Evolutionary conservation across 2,329 filamentous ascomycete species (phyloP), one percentile per base, ranked within the genome.

Genomic region (Colletotrichum sp.): DNA sequence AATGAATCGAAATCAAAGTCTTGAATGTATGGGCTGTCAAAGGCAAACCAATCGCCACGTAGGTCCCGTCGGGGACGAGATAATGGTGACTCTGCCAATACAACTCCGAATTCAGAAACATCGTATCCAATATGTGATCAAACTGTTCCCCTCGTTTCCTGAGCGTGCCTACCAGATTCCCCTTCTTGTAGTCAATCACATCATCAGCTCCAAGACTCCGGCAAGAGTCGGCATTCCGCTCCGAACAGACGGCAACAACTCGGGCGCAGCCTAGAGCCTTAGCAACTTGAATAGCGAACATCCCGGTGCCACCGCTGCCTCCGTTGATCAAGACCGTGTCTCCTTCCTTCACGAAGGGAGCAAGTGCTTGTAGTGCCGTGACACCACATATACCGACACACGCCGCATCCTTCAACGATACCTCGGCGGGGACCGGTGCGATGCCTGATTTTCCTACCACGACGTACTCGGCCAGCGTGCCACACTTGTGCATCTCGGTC

Each of bases 1-100:
- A 12, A 2, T 81, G 68, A 18, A 80, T 81, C 55, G 68, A 57
- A 0, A 79, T 64, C 3, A 84, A 66, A 24, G 79, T 81, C 12
- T 76, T 30, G 1, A 80, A 66, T 32, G 78, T 81, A 30, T 76
- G 76, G 2, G 78, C 48, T 5, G 81, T 80, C 12, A 84, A 75
- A n/a, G 82, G 81, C 3, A 86, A 85, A 4, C 89, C 89, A 28
- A 92, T 86, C 64, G 88, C 86, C 4, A 90, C 84, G 78, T 88
- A 93, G 21, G 83, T 86, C 10, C 87, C 90, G 1, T 81, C 81
- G 0, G 86, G 83, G 4, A 85, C 83, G 21, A 93, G 83, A 77
- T 89, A 93, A 14, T 86, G 78, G 72, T 90, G 85, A 4, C 86
- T 87, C 6, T 86, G 80, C 69, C 86, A 77, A 81, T 92, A 93